A percentile compares a stretch with the other conserved stretches of the same genome.
phyloP scores from a whole-genome alignment of 768 basidiomycete species.

The Trametes meyenii region DNA sequence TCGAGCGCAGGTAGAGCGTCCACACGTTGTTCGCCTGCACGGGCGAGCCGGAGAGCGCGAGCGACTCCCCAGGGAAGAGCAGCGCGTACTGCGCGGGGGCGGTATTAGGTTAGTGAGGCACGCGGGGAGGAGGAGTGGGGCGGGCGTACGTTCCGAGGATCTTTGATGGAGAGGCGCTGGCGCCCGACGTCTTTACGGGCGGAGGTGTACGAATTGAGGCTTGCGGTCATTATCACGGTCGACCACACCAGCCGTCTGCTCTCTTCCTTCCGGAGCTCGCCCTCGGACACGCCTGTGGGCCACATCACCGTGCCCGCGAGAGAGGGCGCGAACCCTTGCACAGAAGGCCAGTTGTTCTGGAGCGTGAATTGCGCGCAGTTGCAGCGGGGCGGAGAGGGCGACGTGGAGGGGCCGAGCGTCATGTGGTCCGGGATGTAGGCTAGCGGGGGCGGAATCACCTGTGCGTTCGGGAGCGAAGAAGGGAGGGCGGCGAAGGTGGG shows the following conservation, averaged over 20 bases:
- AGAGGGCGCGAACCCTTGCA: conserved; percentile 56
- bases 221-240: conserved; percentile 61
- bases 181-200: conserved; percentile 35
- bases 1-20: conserved; percentile 69
- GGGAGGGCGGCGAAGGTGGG: neutral
- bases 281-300: conserved; percentile 47
- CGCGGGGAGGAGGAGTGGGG: neutral
- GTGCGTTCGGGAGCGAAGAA: neutral
- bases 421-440: conserved; percentile 7
- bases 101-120: neutral
- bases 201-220: conserved; percentile 60
- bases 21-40: conserved; percentile 66
- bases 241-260: conserved; percentile 78
- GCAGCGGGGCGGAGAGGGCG: neutral
- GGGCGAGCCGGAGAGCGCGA: conserved; percentile 36
- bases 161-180: conserved; percentile 42
- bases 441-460: neutral
- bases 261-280: conserved; percentile 70
- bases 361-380: conserved; percentile 46
- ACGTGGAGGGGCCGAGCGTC: neutral
- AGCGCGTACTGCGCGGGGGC: conserved; percentile 54
- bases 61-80: conserved; percentile 70
- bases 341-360: conserved; percentile 49
- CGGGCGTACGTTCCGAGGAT: conserved; percentile 62
- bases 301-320: conserved; percentile 70